A percentile compares a stretch with the other conserved stretches of the same genome.
Evolutionary conservation across 2,329 filamentous ascomycete genomes (phyloP).

Genomic region (Xylariaceae sp.): DNA sequence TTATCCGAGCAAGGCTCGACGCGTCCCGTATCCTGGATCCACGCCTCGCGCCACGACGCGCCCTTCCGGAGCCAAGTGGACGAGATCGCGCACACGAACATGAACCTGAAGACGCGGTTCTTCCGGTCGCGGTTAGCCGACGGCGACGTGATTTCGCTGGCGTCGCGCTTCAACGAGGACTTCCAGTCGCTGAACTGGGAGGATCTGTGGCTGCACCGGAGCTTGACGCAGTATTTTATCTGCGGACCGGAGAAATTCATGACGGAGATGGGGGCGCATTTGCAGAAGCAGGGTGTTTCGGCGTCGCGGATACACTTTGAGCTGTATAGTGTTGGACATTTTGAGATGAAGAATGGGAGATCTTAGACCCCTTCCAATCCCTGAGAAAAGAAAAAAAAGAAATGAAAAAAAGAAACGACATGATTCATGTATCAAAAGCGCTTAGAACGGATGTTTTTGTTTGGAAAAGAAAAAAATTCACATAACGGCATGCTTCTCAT

Average conservation of each 20-base stretch:
- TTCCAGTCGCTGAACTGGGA: conserved; percentile 40
- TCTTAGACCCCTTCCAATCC: no score
- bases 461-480: no score
- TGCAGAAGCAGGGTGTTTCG: conserved; percentile 21
- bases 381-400: no score
- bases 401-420: no score
- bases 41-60: conserved; percentile 47
- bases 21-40: conserved; percentile 54
- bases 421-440: no score
- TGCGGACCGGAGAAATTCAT: conserved; percentile 53
- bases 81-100: conserved; percentile 35
- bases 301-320: conserved; percentile 25
- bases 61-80: conserved; percentile 52
- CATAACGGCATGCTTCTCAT: no score
- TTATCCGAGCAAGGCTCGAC: conserved; percentile 41
- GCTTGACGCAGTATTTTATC: conserved; percentile 48
- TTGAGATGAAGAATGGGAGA: conserved; percentile 21
- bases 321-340: conserved; percentile 28
- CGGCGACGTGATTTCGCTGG: conserved; percentile 42
- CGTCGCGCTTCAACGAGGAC: conserved; percentile 43
- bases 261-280: conserved; percentile 38
- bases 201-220: conserved; percentile 42
- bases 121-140: conserved; percentile 46
- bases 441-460: no score
- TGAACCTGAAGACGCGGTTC: conserved; percentile 40